Percentiles rank a stretch among this genome's conserved stretches.
These are phyloP conservation scores for Wallacemonas sp. DNA, from an alignment of 208 protist species.

Conservation along the genomic window DNA sequence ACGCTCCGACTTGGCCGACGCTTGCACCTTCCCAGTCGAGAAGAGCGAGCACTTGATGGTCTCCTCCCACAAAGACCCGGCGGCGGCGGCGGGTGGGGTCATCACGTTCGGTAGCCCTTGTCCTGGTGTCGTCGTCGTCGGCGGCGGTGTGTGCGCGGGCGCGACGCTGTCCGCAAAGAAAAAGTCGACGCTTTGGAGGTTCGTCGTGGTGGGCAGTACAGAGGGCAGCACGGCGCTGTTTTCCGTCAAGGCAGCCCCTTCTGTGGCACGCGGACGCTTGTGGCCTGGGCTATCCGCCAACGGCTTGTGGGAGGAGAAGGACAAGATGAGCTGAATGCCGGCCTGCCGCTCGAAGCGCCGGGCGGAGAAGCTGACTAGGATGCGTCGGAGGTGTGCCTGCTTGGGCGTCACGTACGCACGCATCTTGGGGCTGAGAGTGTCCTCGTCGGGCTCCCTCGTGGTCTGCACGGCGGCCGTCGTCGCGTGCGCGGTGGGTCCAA, in stretches of 20 bases:
- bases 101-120: too few relatives aligned
- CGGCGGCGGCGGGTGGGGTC: too few relatives aligned
- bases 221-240: too few relatives aligned
- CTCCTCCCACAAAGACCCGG: not conserved
- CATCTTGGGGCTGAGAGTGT: not conserved
- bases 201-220: not conserved
- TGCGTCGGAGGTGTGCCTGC: not conserved
- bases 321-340: slow-evolving; percentile 1
- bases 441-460: not conserved
- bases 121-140: too few relatives aligned
- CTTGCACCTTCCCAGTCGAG: slow-evolving; percentile 2
- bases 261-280: not conserved
- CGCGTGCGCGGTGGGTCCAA: not conserved
- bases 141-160: not conserved
- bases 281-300: not conserved
- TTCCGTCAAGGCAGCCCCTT: not conserved
- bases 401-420: not conserved
- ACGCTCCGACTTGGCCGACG: not conserved
- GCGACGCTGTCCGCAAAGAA: slow-evolving; percentile 2
- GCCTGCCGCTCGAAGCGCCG: not conserved
- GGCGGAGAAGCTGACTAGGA: not conserved
- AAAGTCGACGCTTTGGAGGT: not conserved
- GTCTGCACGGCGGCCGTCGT: not conserved
- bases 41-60: slow-evolving; percentile 8
- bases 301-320: not conserved